phyloP scores from a whole-genome alignment of 257 asterid genomes.

The Fraxinus anomala region DNA sequence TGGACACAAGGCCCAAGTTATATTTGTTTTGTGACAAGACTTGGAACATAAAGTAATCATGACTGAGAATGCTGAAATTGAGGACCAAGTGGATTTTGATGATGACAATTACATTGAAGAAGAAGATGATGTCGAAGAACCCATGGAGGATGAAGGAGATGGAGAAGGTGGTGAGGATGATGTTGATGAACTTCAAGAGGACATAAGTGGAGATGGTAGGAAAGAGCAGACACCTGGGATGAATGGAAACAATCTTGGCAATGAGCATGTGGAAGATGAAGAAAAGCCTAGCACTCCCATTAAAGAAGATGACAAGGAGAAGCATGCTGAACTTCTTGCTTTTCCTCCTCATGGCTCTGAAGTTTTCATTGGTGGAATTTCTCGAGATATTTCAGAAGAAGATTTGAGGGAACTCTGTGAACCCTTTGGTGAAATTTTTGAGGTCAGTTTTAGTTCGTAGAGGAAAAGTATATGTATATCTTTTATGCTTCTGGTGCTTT shows the following conservation, averaged over 20 bases:
- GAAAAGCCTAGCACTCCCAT: conserved; percentile 42
- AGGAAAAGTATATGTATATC: conserved; percentile 1
- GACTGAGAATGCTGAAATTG: conserved; percentile 87
- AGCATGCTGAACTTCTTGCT: conserved; percentile 70
- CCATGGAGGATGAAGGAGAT: conserved; percentile 75
- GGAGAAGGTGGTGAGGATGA: conserved; percentile 68
- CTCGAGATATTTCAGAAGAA: conserved; percentile 82
- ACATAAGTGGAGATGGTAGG: conserved; percentile 56
- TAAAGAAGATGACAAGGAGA: conserved; percentile 44
- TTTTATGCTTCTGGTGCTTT: not conserved
- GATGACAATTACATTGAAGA: conserved; percentile 91
- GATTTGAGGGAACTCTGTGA: conserved; percentile 84
- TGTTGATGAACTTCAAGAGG: conserved; percentile 62
- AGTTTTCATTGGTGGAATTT: conserved; percentile 88
- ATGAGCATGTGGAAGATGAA: conserved; percentile 46
- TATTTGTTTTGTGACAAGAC: conserved; percentile 51
- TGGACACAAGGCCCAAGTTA: conserved; percentile 40
- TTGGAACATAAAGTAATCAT: conserved; percentile 44
- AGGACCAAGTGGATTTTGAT: conserved; percentile 90
- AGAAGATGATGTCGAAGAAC: conserved; percentile 68
- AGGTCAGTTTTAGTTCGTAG: conserved; percentile 49
- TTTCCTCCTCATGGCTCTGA: conserved; percentile 97
- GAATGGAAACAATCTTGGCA: conserved; percentile 38
- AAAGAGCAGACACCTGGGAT: conserved; percentile 53
- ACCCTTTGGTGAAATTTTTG: conserved; percentile 73